A percentile compares a stretch with the other conserved stretches of the same genome.
phyloP scores from a whole-genome alignment of 768 basidiomycete genomes.

The Lactarius tabidus region DNA sequence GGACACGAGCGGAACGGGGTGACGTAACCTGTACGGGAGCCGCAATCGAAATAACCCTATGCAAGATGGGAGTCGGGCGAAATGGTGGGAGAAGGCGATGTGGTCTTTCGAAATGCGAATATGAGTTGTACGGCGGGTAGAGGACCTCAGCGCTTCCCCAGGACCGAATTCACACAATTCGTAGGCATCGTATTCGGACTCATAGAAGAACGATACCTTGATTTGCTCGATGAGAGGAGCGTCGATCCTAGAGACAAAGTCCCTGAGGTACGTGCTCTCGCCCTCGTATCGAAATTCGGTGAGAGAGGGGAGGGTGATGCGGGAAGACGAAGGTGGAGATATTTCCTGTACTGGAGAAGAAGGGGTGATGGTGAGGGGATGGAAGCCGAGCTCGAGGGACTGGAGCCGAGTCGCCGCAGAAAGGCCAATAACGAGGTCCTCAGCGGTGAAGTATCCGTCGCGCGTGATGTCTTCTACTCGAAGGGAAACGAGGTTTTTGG shows the following conservation, averaged over 20 bases:
- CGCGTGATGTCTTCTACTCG: neutral
- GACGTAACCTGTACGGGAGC: neutral
- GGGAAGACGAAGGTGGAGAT: neutral
- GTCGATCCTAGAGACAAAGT: neutral
- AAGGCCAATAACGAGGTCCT: neutral
- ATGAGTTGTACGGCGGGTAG: neutral
- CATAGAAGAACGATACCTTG: neutral
- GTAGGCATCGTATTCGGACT: neutral
- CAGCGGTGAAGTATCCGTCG: neutral
- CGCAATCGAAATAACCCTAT: neutral
- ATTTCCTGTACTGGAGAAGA: neutral
- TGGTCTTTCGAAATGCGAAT: neutral
- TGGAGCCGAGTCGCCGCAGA: conserved; percentile 1
- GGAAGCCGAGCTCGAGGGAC: neutral
- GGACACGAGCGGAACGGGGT: neutral
- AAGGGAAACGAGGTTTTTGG: conserved; percentile 1
- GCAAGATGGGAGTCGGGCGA: neutral
- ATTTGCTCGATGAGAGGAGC: neutral
- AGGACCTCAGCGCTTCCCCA: neutral
- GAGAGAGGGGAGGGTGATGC: neutral
- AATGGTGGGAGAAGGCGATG: neutral
- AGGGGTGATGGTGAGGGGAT: neutral
- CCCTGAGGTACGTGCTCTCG: neutral
- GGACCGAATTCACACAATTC: neutral
- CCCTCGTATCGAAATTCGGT: neutral